phyloP scores from a whole-genome alignment of 768 basidiomycete genomes.

The Pleurotus giganteus region DNA sequence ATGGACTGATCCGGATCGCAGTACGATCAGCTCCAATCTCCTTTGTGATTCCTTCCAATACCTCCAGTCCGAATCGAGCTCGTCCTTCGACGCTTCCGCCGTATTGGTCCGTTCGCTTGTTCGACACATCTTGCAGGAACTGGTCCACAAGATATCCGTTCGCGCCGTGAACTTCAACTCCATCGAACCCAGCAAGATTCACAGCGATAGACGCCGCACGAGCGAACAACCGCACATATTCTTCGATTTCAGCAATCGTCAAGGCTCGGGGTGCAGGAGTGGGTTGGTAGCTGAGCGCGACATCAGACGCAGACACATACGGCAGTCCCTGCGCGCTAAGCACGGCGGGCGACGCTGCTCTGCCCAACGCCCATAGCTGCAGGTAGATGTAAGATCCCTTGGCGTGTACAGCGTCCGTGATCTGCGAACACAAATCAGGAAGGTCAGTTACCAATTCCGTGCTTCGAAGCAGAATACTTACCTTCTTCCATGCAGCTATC shows the following conservation, averaged over 20 bases:
- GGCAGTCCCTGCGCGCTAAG: constrained; percentile 25
- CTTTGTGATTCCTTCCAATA: constrained; percentile 47
- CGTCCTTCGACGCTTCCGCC: constrained; percentile 67
- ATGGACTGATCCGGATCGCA: constrained; percentile 58
- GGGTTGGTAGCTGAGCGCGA: constrained; percentile 17
- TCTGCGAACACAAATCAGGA: background rate
- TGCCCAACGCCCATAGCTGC: constrained; percentile 47
- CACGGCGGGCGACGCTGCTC: constrained; percentile 18
- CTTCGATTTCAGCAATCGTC: constrained; percentile 45
- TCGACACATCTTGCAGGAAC: constrained; percentile 57
- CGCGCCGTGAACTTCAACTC: constrained; percentile 46
- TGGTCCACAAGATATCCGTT: constrained; percentile 57
- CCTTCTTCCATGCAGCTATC: constrained; percentile 40
- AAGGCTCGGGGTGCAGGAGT: constrained; percentile 35
- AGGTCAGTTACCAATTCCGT: background rate
- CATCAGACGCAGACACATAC: constrained; percentile 25
- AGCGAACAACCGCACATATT: constrained; percentile 49
- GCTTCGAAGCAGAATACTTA: constrained; percentile 8
- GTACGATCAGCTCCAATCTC: constrained; percentile 55
- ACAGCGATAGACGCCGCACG: constrained; percentile 56
- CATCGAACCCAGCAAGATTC: constrained; percentile 64
- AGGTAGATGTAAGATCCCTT: constrained; percentile 44
- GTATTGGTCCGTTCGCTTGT: constrained; percentile 61
- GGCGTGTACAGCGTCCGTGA: constrained; percentile 7
- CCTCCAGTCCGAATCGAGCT: constrained; percentile 52